Conservation (phyloP, 2,329 filamentous ascomycete species). For the Talaromyces sp. region DNA sequence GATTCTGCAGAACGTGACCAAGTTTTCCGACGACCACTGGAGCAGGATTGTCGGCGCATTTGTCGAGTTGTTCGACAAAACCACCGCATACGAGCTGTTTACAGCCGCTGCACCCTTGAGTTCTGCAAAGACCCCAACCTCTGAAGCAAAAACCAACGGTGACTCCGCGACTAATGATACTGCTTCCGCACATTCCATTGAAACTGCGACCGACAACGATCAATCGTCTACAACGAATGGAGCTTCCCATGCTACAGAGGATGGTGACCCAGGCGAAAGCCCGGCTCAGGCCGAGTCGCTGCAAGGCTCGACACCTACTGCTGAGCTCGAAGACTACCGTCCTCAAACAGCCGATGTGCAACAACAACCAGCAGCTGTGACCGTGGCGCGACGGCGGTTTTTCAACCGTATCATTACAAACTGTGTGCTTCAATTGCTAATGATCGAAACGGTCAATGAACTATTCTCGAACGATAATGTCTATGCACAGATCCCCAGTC, state of each 20-base stretch:
- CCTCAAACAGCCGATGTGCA: constrained; percentile 64
- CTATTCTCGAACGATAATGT: constrained; percentile 96
- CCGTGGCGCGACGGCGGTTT: constrained; percentile 84
- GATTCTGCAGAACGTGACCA: constrained; percentile 91
- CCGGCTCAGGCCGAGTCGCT: constrained; percentile 4
- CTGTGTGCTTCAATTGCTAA: constrained; percentile 92
- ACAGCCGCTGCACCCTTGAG: constrained; percentile 61
- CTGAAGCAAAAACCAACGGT: constrained; percentile 25
- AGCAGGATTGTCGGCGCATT: constrained; percentile 91
- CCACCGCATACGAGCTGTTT: constrained; percentile 92
- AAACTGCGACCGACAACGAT: constrained; percentile 17
- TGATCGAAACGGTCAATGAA: constrained; percentile 99
- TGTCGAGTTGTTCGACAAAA: constrained; percentile 89
- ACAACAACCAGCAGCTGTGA: constrained; percentile 86
- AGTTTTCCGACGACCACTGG: constrained; percentile 86
- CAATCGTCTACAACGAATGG: constrained; percentile 25
- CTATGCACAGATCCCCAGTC: constrained; percentile 85
- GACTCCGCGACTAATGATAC: constrained; percentile 22
- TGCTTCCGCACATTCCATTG: constrained; percentile 17
- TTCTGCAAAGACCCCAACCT: constrained; percentile 22
- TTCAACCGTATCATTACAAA: constrained; percentile 99
- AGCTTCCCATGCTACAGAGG: constrained; percentile 22
- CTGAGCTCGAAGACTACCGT: constrained; percentile 78
- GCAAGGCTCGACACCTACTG: constrained; percentile 20
- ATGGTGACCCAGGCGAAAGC: constrained; percentile 22